A percentile compares a stretch with the other conserved stretches of the same genome.
Evolutionary conservation across 495 filamentous ascomycete genomes (phyloP).

Genomic region (Gamarada debralockiae): DNA sequence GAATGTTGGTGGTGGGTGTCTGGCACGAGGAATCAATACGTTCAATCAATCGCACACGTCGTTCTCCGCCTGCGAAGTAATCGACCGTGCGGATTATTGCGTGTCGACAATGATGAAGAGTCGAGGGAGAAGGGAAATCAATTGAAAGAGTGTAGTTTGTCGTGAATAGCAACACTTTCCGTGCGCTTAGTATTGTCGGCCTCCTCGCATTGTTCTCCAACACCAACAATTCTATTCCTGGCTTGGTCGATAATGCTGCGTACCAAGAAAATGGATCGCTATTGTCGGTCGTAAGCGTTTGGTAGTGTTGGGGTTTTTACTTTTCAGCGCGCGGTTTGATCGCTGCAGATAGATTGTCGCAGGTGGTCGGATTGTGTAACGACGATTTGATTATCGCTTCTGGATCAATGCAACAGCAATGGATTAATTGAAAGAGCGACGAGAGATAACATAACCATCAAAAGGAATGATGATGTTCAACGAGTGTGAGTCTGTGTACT

Average conservation of each 20-base stretch:
- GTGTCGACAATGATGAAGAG: neutral
- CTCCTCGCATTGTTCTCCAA: neutral
- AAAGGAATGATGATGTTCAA: too few species aligned
- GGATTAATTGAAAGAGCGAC: conserved; percentile 2
- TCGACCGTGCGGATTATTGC: conserved; percentile 36
- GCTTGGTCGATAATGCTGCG: neutral
- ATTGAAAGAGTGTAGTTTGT: neutral
- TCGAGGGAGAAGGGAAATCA: conserved; percentile 1
- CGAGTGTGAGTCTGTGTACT: neutral
- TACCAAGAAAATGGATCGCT: neutral
- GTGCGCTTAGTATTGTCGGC: neutral
- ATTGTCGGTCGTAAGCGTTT: neutral
- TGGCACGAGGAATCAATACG: neutral
- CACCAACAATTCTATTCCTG: too few species aligned
- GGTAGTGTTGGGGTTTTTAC: conserved; percentile 4
- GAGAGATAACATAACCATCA: too few species aligned
- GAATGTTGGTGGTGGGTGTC: conserved; percentile 3
- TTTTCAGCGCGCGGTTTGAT: conserved; percentile 19
- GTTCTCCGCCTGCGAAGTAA: conserved; percentile 48
- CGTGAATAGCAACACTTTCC: neutral
- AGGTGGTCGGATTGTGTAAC: conserved; percentile 12
- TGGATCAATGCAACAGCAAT: neutral
- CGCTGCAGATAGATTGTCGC: conserved; percentile 19
- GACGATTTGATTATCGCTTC: too few species aligned
- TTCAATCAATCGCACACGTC: conserved; percentile 18